These are phyloP conservation scores for Phalaenopsis aphrodite DNA, from an alignment of 106 monocot genomes.

Conservation along the genomic window DNA sequence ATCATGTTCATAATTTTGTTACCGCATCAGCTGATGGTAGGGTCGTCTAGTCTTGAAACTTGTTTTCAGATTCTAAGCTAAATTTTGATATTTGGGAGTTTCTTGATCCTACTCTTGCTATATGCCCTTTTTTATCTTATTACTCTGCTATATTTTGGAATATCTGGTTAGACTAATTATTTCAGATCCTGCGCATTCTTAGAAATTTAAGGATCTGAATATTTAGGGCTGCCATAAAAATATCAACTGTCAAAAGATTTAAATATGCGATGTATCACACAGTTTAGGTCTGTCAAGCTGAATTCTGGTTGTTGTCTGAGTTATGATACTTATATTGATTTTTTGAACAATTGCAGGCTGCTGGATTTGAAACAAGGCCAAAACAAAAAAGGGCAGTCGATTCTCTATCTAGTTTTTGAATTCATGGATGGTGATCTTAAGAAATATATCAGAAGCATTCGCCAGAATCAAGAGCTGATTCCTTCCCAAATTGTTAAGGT, in stretches of 20 bases:
- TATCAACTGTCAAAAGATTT: too few relatives aligned
- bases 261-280: background rate
- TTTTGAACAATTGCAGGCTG: constrained; percentile 32
- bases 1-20: background rate
- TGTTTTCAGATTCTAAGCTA: too few relatives aligned
- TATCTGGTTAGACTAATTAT: too few relatives aligned
- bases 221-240: too few relatives aligned
- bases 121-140: too few relatives aligned
- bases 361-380: constrained; percentile 79
- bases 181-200: too few relatives aligned
- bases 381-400: constrained; percentile 79
- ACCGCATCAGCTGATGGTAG: too few relatives aligned
- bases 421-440: constrained; percentile 92
- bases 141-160: too few relatives aligned
- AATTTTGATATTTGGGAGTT: too few relatives aligned
- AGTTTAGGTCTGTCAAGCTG: background rate
- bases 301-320: background rate
- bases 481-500: constrained; percentile 64
- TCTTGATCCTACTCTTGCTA: too few relatives aligned
- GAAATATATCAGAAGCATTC: constrained; percentile 76
- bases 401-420: constrained; percentile 88
- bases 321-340: background rate
- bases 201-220: too few relatives aligned
- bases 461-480: constrained; percentile 37
- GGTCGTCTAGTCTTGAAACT: too few relatives aligned